These are phyloP conservation scores for Colletotrichum echinochloae DNA, from an alignment of 2,329 filamentous ascomycete genomes.

Conservation along the genomic window DNA sequence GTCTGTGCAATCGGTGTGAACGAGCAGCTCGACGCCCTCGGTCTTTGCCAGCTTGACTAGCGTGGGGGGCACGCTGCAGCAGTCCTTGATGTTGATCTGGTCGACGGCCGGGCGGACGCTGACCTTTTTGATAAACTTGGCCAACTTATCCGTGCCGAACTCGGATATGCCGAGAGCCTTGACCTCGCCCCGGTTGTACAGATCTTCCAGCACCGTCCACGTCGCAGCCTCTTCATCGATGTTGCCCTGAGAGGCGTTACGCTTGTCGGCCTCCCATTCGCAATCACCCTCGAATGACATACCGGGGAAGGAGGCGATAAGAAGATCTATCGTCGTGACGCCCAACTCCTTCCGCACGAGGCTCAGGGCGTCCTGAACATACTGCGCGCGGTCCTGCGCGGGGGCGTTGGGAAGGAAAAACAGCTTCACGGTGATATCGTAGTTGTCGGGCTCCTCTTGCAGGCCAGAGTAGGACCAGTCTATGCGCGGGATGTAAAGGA, in stretches of 20 bases:
- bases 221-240: slow-evolving; percentile 77
- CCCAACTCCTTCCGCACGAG: slow-evolving; percentile 85
- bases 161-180: slow-evolving; percentile 86
- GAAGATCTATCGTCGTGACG: slow-evolving; percentile 81
- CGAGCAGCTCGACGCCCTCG: slow-evolving; percentile 86
- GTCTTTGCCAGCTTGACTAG: slow-evolving; percentile 87
- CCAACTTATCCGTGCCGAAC: slow-evolving; percentile 86
- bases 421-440: slow-evolving; percentile 95
- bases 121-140: slow-evolving; percentile 79
- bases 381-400: slow-evolving; percentile 71
- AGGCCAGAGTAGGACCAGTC: slow-evolving; percentile 79
- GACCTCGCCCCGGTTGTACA: slow-evolving; percentile 79
- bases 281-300: slow-evolving; percentile 94
- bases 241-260: slow-evolving; percentile 70
- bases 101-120: slow-evolving; percentile 83
- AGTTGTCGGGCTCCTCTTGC: slow-evolving; percentile 83
- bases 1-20: slow-evolving; percentile 94
- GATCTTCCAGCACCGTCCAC: slow-evolving; percentile 78
- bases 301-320: slow-evolving; percentile 93
- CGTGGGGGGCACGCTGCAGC: slow-evolving; percentile 93
- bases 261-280: slow-evolving; percentile 78
- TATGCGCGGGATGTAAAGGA: slow-evolving; percentile 82
- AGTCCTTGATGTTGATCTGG: slow-evolving; percentile 96
- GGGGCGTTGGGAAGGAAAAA: slow-evolving; percentile 87
- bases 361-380: slow-evolving; percentile 82